Conservation (phyloP, 108 stramenopile genomes). For the Nitzschia sp. region DNA sequence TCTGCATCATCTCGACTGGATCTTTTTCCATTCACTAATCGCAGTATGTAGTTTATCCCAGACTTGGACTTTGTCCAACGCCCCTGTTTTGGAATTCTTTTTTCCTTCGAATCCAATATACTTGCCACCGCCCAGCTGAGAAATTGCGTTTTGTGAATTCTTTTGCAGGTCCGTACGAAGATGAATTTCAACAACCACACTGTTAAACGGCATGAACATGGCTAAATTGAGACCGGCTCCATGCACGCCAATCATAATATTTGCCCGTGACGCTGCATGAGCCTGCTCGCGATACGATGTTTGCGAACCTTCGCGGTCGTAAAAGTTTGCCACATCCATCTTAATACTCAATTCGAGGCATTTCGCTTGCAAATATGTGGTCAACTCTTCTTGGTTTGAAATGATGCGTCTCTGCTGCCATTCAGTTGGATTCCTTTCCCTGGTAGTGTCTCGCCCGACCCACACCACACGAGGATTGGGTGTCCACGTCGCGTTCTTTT, state of each 20-base stretch:
- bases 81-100: background rate
- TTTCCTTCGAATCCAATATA: background rate
- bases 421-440: constrained; percentile 5
- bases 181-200: constrained; percentile 35
- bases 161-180: constrained; percentile 15
- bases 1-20: too few species aligned
- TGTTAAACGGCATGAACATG: constrained; percentile 34
- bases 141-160: constrained; percentile 33
- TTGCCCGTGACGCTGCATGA: constrained; percentile 17
- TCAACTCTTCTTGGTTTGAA: constrained; percentile 26
- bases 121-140: constrained; percentile 20
- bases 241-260: constrained; percentile 43
- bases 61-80: background rate
- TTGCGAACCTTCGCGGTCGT: constrained; percentile 13
- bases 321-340: constrained; percentile 33
- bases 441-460: constrained; percentile 29
- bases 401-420: constrained; percentile 27
- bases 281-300: constrained; percentile 34
- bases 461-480: constrained; percentile 27
- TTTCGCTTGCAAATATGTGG: constrained; percentile 14
- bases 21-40: background rate
- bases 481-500: background rate
- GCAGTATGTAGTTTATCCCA: background rate
- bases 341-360: constrained; percentile 27
- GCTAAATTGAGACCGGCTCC: constrained; percentile 40